Percentiles rank a stretch among this genome's conserved stretches.
These are phyloP conservation scores for Mediolabrus comicus DNA, from an alignment of 108 stramenopile genomes.

Conservation along the genomic window DNA sequence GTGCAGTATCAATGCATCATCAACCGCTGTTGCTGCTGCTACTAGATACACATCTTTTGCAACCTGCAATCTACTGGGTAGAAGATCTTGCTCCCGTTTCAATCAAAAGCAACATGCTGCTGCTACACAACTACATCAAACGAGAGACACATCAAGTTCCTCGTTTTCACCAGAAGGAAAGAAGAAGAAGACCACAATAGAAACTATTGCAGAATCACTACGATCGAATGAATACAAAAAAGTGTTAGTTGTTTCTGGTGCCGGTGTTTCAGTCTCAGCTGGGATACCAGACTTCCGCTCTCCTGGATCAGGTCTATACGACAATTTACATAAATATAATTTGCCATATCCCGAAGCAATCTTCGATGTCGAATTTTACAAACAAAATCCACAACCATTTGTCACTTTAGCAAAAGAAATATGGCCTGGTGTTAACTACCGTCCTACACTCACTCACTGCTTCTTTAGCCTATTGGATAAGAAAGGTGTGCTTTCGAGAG, in stretches of 20 bases:
- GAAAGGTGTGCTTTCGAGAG: slow-evolving; percentile 71
- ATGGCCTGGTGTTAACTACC: slow-evolving; percentile 79
- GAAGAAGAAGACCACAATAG: slow-evolving; percentile 13
- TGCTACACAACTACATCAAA: slow-evolving; percentile 1
- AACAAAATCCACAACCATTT: slow-evolving; percentile 71
- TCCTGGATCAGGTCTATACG: slow-evolving; percentile 60
- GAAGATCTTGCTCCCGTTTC: no score
- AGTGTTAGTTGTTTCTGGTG: slow-evolving; percentile 33
- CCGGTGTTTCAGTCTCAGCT: slow-evolving; percentile 32
- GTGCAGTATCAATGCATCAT: no score
- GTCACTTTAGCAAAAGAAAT: slow-evolving; percentile 71
- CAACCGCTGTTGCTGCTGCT: no score
- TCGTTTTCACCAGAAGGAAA: slow-evolving; percentile 7
- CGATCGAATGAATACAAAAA: slow-evolving; percentile 1
- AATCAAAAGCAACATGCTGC: no score
- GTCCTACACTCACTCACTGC: slow-evolving; percentile 87
- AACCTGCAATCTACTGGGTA: no score
- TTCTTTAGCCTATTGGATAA: slow-evolving; percentile 83
- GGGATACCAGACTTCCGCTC: slow-evolving; percentile 46
- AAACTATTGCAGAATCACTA: slow-evolving; percentile 24
- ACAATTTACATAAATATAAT: slow-evolving; percentile 85
- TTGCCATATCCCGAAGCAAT: slow-evolving; percentile 91
- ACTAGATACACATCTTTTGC: no score
- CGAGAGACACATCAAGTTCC: slow-evolving; percentile 4
- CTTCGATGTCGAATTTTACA: slow-evolving; percentile 90